Evolutionary conservation across 305 asterid species (phyloP).

Genomic region (Rubia balearica): DNA sequence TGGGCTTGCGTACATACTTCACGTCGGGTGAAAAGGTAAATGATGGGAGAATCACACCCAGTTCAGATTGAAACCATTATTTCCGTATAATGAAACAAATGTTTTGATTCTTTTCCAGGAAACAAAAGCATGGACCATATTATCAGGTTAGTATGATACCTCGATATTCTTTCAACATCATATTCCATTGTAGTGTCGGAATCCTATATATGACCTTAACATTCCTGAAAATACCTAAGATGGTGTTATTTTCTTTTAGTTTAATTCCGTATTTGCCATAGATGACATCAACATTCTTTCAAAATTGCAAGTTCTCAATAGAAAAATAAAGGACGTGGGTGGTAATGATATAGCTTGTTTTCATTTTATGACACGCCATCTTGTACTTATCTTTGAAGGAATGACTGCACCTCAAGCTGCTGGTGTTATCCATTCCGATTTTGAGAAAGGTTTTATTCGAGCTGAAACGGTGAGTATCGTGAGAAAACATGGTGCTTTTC

Average conservation of each 20-base stretch:
- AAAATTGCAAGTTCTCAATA: background rate
- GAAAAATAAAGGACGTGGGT: background rate
- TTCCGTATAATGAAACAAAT: constrained; percentile 14
- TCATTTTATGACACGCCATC: background rate
- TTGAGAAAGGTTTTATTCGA: constrained; percentile 96
- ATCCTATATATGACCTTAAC: background rate
- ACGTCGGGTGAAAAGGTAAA: constrained; percentile 96
- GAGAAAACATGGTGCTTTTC: constrained; percentile 3
- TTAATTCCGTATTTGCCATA: background rate
- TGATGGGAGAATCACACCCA: constrained; percentile 8
- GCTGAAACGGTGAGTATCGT: constrained; percentile 81
- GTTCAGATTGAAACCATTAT: constrained; percentile 4
- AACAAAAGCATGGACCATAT: constrained; percentile 96
- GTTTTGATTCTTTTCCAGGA: constrained; percentile 44
- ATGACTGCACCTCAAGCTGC: constrained; percentile 99
- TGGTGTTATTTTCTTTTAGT: background rate
- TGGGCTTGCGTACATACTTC: constrained; percentile 89
- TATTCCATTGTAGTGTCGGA: constrained; percentile 1
- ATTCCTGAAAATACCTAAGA: constrained; percentile 9
- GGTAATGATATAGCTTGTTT: background rate
- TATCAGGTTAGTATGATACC: constrained; percentile 43
- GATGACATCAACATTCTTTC: background rate
- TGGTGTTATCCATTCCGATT: constrained; percentile 96
- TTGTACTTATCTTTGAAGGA: constrained; percentile 36
- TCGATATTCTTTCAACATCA: constrained; percentile 14